phyloP scores from a whole-genome alignment of 345 rosid species.

The Salix purpurea region DNA sequence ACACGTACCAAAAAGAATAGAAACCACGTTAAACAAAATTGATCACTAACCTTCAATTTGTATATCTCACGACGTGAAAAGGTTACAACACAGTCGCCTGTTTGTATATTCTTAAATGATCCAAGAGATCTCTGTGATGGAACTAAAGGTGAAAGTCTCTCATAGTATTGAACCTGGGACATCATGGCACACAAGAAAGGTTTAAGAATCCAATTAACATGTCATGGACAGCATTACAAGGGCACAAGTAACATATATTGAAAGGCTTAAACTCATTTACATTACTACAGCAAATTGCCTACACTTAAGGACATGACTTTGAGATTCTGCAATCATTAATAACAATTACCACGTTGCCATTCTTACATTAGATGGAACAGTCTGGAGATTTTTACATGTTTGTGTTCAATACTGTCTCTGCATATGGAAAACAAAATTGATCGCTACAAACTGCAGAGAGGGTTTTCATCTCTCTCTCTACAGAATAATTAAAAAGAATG shows the following conservation, averaged over 20 bases:
- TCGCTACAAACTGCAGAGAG: neutral
- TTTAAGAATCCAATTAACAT: constrained; percentile 1
- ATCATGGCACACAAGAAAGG: constrained; percentile 10
- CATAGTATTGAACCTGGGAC: constrained; percentile 58
- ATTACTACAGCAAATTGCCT: neutral
- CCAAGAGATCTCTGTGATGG: constrained; percentile 59
- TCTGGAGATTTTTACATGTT: neutral
- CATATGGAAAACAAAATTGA: neutral
- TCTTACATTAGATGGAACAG: neutral
- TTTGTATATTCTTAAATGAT: constrained; percentile 54
- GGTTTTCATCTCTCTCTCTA: neutral
- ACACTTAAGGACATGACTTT: neutral
- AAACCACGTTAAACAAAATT: neutral
- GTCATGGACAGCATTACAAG: neutral
- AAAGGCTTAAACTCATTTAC: neutral
- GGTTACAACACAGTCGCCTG: constrained; percentile 80
- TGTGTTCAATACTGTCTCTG: neutral
- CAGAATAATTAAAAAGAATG: neutral
- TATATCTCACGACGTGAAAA: constrained; percentile 77
- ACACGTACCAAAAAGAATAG: neutral
- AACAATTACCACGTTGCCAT: neutral
- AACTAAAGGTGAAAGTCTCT: constrained; percentile 79
- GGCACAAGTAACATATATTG: neutral
- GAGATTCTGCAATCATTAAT: neutral
- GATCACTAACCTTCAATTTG: constrained; percentile 53